phyloP scores from a whole-genome alignment of 2,329 filamentous ascomycete species.

The Apiospora pterosperma region DNA sequence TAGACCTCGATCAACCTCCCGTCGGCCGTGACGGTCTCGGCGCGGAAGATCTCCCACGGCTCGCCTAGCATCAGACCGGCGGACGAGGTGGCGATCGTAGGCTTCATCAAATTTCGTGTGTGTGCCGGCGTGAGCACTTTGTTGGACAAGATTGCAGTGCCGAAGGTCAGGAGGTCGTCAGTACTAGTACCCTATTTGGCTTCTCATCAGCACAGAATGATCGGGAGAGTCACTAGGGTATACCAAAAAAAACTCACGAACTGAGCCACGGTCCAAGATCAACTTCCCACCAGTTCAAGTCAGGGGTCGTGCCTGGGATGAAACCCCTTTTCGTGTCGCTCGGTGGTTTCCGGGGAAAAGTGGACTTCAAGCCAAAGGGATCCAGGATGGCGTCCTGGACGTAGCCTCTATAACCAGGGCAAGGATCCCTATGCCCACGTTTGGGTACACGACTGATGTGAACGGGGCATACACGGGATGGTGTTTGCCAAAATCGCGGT shows the following conservation, averaged over 20 bases:
- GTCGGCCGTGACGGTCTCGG: constrained; percentile 16
- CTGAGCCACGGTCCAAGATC: background rate
- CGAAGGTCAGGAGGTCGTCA: constrained; percentile 37
- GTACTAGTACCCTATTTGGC: constrained; percentile 31
- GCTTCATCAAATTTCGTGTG: constrained; percentile 43
- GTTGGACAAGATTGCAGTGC: constrained; percentile 39
- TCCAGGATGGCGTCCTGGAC: constrained; percentile 14
- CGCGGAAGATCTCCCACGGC: constrained; percentile 43
- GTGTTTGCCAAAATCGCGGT: constrained; percentile 6
- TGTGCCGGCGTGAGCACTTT: constrained; percentile 29
- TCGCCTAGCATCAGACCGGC: constrained; percentile 34
- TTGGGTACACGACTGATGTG: constrained; percentile 26
- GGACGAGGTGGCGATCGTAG: constrained; percentile 33
- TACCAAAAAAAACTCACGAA: constrained; percentile 29
- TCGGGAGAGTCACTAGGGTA: background rate
- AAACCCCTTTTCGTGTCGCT: constrained; percentile 13
- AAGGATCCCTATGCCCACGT: constrained; percentile 20
- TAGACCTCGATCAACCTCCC: constrained; percentile 26
- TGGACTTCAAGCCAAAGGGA: constrained; percentile 15
- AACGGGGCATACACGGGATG: constrained; percentile 26
- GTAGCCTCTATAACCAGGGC: constrained; percentile 13
- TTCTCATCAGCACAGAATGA: background rate
- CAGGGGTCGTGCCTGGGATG: constrained; percentile 20
- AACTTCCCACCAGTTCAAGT: background rate
- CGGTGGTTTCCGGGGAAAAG: background rate